A percentile compares a stretch with the other conserved stretches of the same genome.
Conservation (phyloP, 805 yeast genomes). For the Candida quercuum region DNA sequence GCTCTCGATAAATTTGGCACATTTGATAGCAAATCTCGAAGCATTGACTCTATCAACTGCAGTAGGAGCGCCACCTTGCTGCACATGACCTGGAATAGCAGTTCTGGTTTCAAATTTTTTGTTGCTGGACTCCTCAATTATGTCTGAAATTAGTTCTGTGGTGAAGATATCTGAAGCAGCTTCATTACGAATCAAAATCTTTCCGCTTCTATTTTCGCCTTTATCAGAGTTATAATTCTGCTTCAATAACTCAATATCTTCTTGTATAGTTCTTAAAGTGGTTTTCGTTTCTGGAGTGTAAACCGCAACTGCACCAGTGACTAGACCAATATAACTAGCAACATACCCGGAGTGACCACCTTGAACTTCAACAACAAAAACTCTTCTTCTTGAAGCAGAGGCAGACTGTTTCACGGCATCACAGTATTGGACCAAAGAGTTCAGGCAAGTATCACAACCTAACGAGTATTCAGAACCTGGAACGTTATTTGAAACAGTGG, state of each 20-base stretch:
- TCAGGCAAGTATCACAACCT: conserved; percentile 95
- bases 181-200: conserved; percentile 78
- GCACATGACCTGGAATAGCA: conserved; percentile 97
- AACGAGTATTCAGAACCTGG: conserved; percentile 98
- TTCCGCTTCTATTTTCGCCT: conserved; percentile 82
- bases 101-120: conserved; percentile 86
- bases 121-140: conserved; percentile 72
- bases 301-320: conserved; percentile 86
- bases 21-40: conserved; percentile 82
- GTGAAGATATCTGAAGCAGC: conserved; percentile 78
- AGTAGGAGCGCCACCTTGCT: conserved; percentile 94
- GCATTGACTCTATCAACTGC: conserved; percentile 92
- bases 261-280: conserved; percentile 58
- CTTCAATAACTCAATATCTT: conserved; percentile 67
- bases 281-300: conserved; percentile 88
- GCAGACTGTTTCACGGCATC: conserved; percentile 95
- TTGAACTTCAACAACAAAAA: conserved; percentile 95
- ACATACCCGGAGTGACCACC: conserved; percentile 96
- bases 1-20: conserved; percentile 48
- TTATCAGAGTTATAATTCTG: conserved; percentile 65
- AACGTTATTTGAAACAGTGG: conserved; percentile 94
- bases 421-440: conserved; percentile 85
- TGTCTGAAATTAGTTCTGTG: conserved; percentile 76
- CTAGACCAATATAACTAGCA: conserved; percentile 79
- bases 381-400: conserved; percentile 88